Conservation (phyloP, 1,284 basidiomycete genomes). For the Golubevia sp. region DNA sequence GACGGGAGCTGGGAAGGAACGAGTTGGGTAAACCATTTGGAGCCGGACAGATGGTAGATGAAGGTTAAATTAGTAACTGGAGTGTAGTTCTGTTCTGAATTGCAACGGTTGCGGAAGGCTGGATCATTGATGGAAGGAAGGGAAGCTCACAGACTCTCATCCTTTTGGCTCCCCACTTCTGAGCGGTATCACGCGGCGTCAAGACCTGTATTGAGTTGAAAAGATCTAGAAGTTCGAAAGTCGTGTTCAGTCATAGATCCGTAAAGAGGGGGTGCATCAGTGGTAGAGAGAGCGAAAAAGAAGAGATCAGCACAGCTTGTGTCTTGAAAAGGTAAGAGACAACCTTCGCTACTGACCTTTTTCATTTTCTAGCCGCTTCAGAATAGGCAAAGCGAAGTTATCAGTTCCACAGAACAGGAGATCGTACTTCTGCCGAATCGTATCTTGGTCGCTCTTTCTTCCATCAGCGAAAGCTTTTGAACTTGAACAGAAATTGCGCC, state of each 20-base stretch:
- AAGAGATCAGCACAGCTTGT: slow-evolving; percentile 6
- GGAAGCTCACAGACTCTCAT: slow-evolving; percentile 29
- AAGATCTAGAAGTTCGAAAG: slow-evolving; percentile 9
- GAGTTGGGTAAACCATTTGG: too few species aligned
- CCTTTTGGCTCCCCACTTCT: slow-evolving; percentile 37
- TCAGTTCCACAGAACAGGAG: slow-evolving; percentile 58
- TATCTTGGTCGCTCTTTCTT: too few species aligned
- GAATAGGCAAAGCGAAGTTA: slow-evolving; percentile 34
- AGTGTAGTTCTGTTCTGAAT: too few species aligned
- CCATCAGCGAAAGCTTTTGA: too few species aligned
- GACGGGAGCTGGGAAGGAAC: not conserved
- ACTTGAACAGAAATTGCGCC: too few species aligned
- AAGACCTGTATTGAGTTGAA: slow-evolving; percentile 66
- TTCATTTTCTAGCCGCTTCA: slow-evolving; percentile 22
- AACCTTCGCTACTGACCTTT: slow-evolving; percentile 8
- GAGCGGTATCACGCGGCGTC: slow-evolving; percentile 66
- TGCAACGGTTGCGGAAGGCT: too few species aligned
- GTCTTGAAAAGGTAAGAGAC: too few species aligned
- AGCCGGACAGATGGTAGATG: too few species aligned
- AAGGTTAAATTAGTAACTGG: too few species aligned
- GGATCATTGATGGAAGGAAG: too few species aligned
- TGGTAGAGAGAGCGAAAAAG: slow-evolving; percentile 4
- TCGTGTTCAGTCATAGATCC: not conserved
- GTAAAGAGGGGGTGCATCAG: not conserved
- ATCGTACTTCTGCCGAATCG: too few species aligned